Evolutionary conservation across 169 alveolate species (phyloP).

Genomic region (Cryptosporidium viatorum): DNA sequence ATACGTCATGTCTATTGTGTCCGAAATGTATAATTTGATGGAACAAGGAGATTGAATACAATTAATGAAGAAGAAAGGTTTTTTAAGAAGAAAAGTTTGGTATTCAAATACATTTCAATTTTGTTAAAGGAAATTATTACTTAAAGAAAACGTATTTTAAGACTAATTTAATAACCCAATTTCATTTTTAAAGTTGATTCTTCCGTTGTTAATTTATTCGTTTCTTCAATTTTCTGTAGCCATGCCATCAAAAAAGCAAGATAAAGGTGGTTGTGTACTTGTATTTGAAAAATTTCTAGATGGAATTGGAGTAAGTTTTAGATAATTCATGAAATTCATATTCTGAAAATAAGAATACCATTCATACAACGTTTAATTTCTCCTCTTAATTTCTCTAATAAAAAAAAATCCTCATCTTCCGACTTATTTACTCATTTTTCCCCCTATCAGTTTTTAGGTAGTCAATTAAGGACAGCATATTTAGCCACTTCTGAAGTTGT

Average conservation of each 20-base stretch:
- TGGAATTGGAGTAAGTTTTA: slow-evolving; percentile 67
- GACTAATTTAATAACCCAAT: neutral
- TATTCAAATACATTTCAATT: neutral
- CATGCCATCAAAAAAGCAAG: slow-evolving; percentile 43
- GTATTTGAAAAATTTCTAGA: slow-evolving; percentile 52
- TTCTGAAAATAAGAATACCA: neutral
- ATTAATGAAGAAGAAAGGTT: neutral
- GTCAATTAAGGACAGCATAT: slow-evolving; percentile 52
- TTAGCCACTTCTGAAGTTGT: slow-evolving; percentile 63
- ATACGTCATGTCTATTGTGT: neutral
- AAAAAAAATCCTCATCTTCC: neutral
- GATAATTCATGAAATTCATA: neutral
- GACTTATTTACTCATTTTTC: neutral
- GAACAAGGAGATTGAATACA: neutral
- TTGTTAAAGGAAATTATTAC: neutral
- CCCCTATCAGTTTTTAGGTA: slow-evolving; percentile 22
- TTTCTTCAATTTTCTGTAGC: too few species aligned
- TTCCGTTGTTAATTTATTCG: neutral
- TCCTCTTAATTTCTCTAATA: neutral
- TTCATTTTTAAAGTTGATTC: neutral
- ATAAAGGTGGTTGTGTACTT: slow-evolving; percentile 64
- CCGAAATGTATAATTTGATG: neutral
- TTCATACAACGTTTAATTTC: neutral
- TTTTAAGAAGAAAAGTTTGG: neutral
- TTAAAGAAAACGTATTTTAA: neutral